phyloP scores from a whole-genome alignment of 1,284 basidiomycete genomes.

The Mrakiaceae sp. region DNA sequence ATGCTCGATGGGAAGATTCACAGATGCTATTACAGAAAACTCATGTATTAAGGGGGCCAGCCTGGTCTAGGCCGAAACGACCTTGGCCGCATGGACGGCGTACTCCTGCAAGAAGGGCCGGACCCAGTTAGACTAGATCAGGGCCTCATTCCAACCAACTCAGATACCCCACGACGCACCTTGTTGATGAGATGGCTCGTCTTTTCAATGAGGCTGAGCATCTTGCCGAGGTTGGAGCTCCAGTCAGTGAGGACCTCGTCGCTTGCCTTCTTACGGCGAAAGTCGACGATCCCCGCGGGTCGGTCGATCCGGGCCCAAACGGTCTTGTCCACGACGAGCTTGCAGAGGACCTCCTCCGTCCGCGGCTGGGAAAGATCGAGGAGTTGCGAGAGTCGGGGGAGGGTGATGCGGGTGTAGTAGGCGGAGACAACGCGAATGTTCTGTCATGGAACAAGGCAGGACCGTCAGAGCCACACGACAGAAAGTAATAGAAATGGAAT shows the following conservation, averaged over 20 bases:
- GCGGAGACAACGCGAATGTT: slow-evolving; percentile 89
- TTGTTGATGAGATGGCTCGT: slow-evolving; percentile 42
- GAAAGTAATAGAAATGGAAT: background rate
- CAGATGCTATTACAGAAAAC: background rate
- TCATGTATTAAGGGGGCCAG: background rate
- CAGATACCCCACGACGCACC: slow-evolving; percentile 24
- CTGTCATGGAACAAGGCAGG: slow-evolving; percentile 36
- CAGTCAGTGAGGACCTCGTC: slow-evolving; percentile 94
- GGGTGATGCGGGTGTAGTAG: slow-evolving; percentile 90
- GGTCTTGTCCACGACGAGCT: slow-evolving; percentile 79
- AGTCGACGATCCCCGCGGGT: slow-evolving; percentile 77
- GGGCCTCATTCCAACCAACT: background rate
- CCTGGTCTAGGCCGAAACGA: slow-evolving; percentile 2
- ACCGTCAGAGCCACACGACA: background rate
- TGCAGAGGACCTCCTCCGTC: slow-evolving; percentile 78
- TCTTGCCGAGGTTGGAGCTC: slow-evolving; percentile 87
- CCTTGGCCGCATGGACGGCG: slow-evolving; percentile 26
- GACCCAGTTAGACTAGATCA: background rate
- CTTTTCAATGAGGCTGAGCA: slow-evolving; percentile 44
- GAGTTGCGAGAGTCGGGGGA: slow-evolving; percentile 68
- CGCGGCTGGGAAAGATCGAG: slow-evolving; percentile 72
- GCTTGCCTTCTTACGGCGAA: slow-evolving; percentile 59
- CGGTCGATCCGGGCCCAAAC: slow-evolving; percentile 92
- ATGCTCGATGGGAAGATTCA: no score
- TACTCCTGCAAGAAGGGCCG: slow-evolving; percentile 22